Conservation (phyloP, 768 basidiomycete genomes). For the Lyophyllum shimeji region DNA sequence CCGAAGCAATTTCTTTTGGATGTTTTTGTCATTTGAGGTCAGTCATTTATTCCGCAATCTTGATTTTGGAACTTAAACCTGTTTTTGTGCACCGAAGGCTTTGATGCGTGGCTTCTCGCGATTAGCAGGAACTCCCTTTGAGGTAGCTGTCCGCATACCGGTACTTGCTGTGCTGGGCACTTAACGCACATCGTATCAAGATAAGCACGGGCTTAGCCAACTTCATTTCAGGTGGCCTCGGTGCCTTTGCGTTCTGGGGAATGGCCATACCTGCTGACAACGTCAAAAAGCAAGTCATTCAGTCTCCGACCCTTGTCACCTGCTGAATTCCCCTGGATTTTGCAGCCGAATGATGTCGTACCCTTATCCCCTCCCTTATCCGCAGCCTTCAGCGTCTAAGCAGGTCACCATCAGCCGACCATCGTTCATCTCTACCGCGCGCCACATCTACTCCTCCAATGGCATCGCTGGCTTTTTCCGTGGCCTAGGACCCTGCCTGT, state of each 20-base stretch:
- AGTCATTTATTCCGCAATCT: slow-evolving; percentile 2
- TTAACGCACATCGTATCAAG: slow-evolving; percentile 29
- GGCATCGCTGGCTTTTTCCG: slow-evolving; percentile 61
- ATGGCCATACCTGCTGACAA: slow-evolving; percentile 78
- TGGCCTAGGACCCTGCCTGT: slow-evolving; percentile 64
- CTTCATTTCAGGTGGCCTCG: slow-evolving; percentile 65
- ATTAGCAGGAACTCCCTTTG: slow-evolving; percentile 58
- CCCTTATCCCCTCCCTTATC: slow-evolving; percentile 46
- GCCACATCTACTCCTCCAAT: slow-evolving; percentile 51
- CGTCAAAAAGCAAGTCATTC: slow-evolving; percentile 66
- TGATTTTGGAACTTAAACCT: slow-evolving; percentile 14
- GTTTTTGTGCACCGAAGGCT: slow-evolving; percentile 32
- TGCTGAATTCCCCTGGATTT: slow-evolving; percentile 15
- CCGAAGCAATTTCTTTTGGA: slow-evolving; percentile 74
- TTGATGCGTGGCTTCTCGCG: slow-evolving; percentile 60
- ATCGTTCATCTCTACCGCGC: slow-evolving; percentile 49
- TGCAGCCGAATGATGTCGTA: slow-evolving; percentile 65
- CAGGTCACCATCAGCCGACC: slow-evolving; percentile 30
- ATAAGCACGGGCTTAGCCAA: slow-evolving; percentile 61
- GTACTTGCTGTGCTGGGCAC: background rate
- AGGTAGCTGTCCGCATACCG: slow-evolving; percentile 36
- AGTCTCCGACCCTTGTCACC: slow-evolving; percentile 1
- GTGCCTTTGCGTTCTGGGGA: slow-evolving; percentile 63
- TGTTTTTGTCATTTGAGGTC: slow-evolving; percentile 75
- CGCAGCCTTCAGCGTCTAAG: slow-evolving; percentile 26